Base-by-base conservation (phyloP, 768 basidiomycete genomes). In the Pleurotus cornucopiae region DNA sequence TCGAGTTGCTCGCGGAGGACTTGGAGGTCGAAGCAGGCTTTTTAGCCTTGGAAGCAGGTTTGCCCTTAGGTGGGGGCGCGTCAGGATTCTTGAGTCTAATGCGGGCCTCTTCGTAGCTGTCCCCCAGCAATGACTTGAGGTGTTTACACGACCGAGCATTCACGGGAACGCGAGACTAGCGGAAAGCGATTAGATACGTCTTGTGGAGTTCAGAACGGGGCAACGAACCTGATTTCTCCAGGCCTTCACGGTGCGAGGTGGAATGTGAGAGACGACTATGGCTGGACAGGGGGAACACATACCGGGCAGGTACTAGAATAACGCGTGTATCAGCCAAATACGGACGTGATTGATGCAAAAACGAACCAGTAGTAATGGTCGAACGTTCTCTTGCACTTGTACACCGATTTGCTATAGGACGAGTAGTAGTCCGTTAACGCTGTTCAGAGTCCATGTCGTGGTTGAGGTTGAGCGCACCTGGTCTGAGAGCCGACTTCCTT, bases 61-160 rank as follows among this genome's bases (percentile, higher is more conserved):
- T 62, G 5, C 30, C 47, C 14, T 40, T 54, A n/a, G 65, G 58
- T 5, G 54, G 37, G 21, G 64, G 56, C 0, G 71, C 73, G 39
- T 70, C 58, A 0, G 73, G 74, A 55, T 77, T 74, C 60, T 70
- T 72, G 25, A 61, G 62, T 41, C 64, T 63, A 12, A 74, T 39
- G 13, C 74, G 73, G 2, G 73, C 73, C 23, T 63, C 63, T 57
- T 76, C 74, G 62, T 76, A 76, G 16, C 58, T 62, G 5, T 69
- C 69, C n/a, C 75, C 75, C 16, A 76, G 61, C 21, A 75, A 60
- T 3, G 61, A 58, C 47, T 67, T 67, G 49, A 76, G 60, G 55
- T 76, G 75, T 53, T 75, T 75, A 63, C 75, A 76, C 2, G 69
- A 66, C 1, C 75, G 72, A 1, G 72, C 73, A 58, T 74, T 70